Base-by-base conservation (phyloP, 257 asterid species). In the Jaltomata sinuosa region DNA sequence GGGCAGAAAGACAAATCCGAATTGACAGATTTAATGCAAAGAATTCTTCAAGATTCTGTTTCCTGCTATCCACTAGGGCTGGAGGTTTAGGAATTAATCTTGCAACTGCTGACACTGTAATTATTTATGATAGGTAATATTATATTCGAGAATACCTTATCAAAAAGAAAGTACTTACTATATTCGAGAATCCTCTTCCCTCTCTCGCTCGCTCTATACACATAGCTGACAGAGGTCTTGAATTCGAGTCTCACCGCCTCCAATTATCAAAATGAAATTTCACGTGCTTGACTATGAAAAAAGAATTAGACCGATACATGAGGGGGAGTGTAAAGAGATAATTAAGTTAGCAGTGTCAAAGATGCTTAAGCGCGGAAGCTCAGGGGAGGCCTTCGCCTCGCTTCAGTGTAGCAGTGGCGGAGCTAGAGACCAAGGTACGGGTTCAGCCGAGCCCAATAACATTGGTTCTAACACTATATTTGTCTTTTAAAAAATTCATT, bases 71-170 rank as follows among this genome's bases (percentile, higher is more conserved):
- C 78, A 97, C 99, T 84, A 95, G 99, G 88, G 99, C 99, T 53
- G 99, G 99, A 84, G 99, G 99, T 38, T 85, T 97, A 76, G 99
- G 99, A 84, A 97, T 97, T 87, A 97, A 97, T 94, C 99, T 97
- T 83, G 98, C 99, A 6, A 97, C 98, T 72, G 99, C 99, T 49
- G 99, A 97, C 90, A 97, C 99, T 25, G 99, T 97, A 59, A 87
- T 97, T 86, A 92, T 97, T 87, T 97, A 97, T 85, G 99, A 97
- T 90, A 97, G 99, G 99, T 97, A 85, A 87, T 82, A 85, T 85
- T 38, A 49, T 77, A 77, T 77, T 49, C 7, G 15, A 77, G 82
- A 77, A 77, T 77, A 65, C 74, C 45, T 65, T 65, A 31, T 31
- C 45, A 65, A 16, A 65, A n/a, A n/a, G n/a, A n/a, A n/a, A n/a